Percentiles rank a stretch among this genome's conserved stretches.
Evolutionary conservation across 805 yeast species (phyloP).

Genomic region (Metschnikowia peoriensis): DNA sequence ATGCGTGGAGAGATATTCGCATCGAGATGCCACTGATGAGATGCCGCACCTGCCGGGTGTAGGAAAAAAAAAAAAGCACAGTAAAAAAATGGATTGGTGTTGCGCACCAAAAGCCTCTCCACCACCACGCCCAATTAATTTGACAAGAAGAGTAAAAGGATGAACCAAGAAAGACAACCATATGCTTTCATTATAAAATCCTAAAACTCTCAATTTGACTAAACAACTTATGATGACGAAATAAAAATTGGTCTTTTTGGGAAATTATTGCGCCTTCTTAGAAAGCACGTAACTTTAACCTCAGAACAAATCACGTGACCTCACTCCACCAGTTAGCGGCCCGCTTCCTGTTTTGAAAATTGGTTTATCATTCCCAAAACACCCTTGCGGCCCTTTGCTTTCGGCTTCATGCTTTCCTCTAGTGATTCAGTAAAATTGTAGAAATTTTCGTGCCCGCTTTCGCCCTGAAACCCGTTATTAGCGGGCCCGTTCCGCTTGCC

Average conservation of each 20-base stretch:
- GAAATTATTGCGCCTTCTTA: too few relatives aligned
- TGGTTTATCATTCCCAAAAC: constrained; percentile 81
- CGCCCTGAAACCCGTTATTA: not conserved
- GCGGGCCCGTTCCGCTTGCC: not conserved
- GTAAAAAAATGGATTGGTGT: not conserved
- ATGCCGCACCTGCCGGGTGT: constrained; percentile 1
- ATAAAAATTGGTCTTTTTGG: too few relatives aligned
- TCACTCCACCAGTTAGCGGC: constrained; percentile 14
- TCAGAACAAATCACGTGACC: too few relatives aligned
- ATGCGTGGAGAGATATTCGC: constrained; percentile 1
- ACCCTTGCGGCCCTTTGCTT: constrained; percentile 43
- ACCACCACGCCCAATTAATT: too few relatives aligned
- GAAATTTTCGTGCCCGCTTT: constrained; percentile 24
- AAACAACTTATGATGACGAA: too few relatives aligned
- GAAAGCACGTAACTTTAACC: too few relatives aligned
- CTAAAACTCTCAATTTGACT: too few relatives aligned
- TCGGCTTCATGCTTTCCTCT: constrained; percentile 33
- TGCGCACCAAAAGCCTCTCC: not conserved
- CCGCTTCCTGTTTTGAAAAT: constrained; percentile 57
- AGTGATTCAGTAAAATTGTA: constrained; percentile 25
- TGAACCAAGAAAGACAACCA: too few relatives aligned
- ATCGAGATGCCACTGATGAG: constrained; percentile 8
- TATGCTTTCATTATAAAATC: too few relatives aligned
- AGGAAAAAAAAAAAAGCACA: constrained; percentile 1
- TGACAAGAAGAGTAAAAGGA: too few relatives aligned